A percentile compares a stretch with the other conserved stretches of the same genome.
Conservation (phyloP, 2,329 filamentous ascomycete species). For the Venturia oleaginea region DNA sequence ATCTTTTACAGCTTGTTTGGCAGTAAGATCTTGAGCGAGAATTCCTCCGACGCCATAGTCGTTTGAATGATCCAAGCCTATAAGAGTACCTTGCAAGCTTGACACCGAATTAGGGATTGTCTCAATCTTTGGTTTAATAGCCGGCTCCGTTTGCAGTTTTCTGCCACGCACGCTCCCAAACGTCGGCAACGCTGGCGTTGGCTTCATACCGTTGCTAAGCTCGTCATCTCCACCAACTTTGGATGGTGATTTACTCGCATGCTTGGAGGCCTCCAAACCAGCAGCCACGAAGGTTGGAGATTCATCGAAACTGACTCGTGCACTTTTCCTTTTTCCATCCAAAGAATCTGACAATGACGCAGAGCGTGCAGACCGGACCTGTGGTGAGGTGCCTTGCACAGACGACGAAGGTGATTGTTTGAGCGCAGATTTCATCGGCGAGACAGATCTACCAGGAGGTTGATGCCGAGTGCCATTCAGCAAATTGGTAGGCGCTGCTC, state of each 20-base stretch:
- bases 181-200: slow-evolving; percentile 62
- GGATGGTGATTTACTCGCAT: slow-evolving; percentile 28
- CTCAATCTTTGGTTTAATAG: slow-evolving; percentile 37
- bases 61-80: slow-evolving; percentile 42
- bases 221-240: slow-evolving; percentile 52
- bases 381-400: slow-evolving; percentile 27
- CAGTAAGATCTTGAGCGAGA: slow-evolving; percentile 44
- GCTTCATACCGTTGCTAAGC: slow-evolving; percentile 58
- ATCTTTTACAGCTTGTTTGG: slow-evolving; percentile 43
- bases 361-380: slow-evolving; percentile 17
- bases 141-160: slow-evolving; percentile 29
- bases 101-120: slow-evolving; percentile 30
- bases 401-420: slow-evolving; percentile 54
- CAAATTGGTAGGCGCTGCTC: slow-evolving; percentile 24
- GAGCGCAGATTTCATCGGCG: slow-evolving; percentile 68
- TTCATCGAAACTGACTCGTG: slow-evolving; percentile 73
- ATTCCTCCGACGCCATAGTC: slow-evolving; percentile 52
- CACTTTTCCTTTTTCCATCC: slow-evolving; percentile 50
- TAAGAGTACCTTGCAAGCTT: neutral
- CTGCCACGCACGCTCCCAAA: slow-evolving; percentile 67
- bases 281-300: slow-evolving; percentile 48
- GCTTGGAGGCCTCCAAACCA: slow-evolving; percentile 30
- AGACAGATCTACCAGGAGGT: slow-evolving; percentile 61
- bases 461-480: slow-evolving; percentile 52
- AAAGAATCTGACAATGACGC: neutral